Evolutionary conservation across 257 asterid genomes (phyloP).

Genomic region (Nicotiana tomentosiformis): DNA sequence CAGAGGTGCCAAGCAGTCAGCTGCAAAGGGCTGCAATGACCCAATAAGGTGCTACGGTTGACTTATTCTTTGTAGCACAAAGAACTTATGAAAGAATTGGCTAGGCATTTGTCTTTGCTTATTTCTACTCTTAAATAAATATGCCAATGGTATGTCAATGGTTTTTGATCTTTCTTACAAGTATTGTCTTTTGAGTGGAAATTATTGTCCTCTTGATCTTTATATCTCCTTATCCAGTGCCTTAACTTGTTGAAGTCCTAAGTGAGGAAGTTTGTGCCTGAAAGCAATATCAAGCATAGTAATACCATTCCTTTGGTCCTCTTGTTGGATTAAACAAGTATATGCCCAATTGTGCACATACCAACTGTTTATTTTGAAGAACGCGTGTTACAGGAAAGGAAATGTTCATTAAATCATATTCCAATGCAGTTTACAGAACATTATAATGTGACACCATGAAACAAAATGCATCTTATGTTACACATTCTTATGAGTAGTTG

Average conservation of each 20-base stretch:
- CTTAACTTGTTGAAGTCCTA: background rate
- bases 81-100: background rate
- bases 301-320: background rate
- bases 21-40: slow-evolving; percentile 82
- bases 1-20: slow-evolving; percentile 62
- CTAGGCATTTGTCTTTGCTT: background rate
- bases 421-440: background rate
- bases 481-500: background rate
- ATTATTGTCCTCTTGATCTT: background rate
- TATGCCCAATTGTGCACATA: background rate
- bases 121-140: background rate
- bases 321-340: background rate
- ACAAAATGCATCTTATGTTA: background rate
- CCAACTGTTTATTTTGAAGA: background rate
- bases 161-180: background rate
- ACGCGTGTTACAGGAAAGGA: background rate
- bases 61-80: background rate
- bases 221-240: background rate
- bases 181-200: background rate
- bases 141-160: background rate
- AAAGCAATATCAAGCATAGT: background rate
- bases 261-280: background rate
- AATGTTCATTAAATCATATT: background rate
- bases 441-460: background rate
- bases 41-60: slow-evolving; percentile 92